Evolutionary conservation across 2,329 filamentous ascomycete species (phyloP).

Genomic region (Cercospora zeina): DNA sequence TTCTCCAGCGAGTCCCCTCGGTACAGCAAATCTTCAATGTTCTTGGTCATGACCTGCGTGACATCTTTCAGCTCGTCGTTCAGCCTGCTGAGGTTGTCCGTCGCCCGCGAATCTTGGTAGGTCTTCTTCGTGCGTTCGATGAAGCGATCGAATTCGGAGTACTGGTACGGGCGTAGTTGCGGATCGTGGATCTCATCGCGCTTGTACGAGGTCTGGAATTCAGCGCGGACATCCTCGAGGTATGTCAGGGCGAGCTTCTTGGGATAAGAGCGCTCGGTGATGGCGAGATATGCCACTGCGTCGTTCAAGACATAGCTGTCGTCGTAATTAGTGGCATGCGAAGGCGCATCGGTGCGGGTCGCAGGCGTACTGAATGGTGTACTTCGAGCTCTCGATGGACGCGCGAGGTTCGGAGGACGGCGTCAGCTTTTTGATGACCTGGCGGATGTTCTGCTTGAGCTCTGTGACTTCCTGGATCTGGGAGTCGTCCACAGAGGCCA

Average conservation of each 20-base stretch:
- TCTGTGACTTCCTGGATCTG: slow-evolving; percentile 76
- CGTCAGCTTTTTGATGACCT: slow-evolving; percentile 83
- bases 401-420: slow-evolving; percentile 88
- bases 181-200: slow-evolving; percentile 70
- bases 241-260: slow-evolving; percentile 99
- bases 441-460: slow-evolving; percentile 86
- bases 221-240: slow-evolving; percentile 84
- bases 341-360: not conserved
- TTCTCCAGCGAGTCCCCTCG: slow-evolving; percentile 89
- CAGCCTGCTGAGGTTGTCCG: slow-evolving; percentile 89
- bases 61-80: slow-evolving; percentile 98
- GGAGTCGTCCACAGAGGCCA: slow-evolving; percentile 90
- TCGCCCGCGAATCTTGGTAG: slow-evolving; percentile 87
- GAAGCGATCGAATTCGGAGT: slow-evolving; percentile 97
- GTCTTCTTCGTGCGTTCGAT: slow-evolving; percentile 89
- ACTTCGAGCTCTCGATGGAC: slow-evolving; percentile 80
- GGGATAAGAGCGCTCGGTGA: slow-evolving; percentile 90
- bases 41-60: slow-evolving; percentile 99
- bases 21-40: slow-evolving; percentile 96
- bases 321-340: slow-evolving; percentile 28
- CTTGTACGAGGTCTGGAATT: slow-evolving; percentile 87
- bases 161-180: slow-evolving; percentile 83
- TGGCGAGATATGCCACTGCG: slow-evolving; percentile 86
- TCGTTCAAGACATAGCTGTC: slow-evolving; percentile 78
- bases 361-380: slow-evolving; percentile 75